A percentile compares a stretch with the other conserved stretches of the same genome.
These are phyloP conservation scores for Silene noctiflora DNA, from an alignment of 179 eudicot genomes.

Conservation along the genomic window DNA sequence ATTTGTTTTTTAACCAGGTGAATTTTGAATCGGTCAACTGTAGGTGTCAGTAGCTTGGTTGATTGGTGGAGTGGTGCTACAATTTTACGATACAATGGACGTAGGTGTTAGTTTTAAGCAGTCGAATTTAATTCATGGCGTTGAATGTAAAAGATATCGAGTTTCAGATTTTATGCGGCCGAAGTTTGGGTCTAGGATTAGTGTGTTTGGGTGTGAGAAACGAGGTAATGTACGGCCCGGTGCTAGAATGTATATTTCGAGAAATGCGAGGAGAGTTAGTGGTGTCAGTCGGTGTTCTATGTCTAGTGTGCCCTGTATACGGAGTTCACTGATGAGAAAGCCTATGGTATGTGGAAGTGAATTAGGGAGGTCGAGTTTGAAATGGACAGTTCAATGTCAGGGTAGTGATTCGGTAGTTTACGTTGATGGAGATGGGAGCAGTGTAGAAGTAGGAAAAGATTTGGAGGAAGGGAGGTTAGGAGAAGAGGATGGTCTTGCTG, in stretches of 20 bases:
- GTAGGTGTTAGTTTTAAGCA: constrained; percentile 51
- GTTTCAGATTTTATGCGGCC: constrained; percentile 29
- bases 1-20: constrained; percentile 22
- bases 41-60: constrained; percentile 15
- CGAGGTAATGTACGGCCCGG: constrained; percentile 30
- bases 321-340: constrained; percentile 27
- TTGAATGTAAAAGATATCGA: constrained; percentile 34
- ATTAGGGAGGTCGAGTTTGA: constrained; percentile 28
- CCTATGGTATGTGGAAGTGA: constrained; percentile 22
- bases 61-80: not conserved
- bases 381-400: constrained; percentile 48
- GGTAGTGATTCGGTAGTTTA: constrained; percentile 61
- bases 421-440: constrained; percentile 52
- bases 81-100: constrained; percentile 49
- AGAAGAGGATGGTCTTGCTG: constrained; percentile 25
- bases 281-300: constrained; percentile 22
- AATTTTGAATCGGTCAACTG: constrained; percentile 25
- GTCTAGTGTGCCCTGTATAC: constrained; percentile 19
- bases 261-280: constrained; percentile 38
- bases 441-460: constrained; percentile 40
- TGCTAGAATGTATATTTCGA: constrained; percentile 31
- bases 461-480: constrained; percentile 34
- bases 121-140: constrained; percentile 40
- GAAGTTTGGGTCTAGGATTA: constrained; percentile 29
- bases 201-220: constrained; percentile 33